Percentiles rank a stretch among this genome's conserved stretches.
phyloP scores from a whole-genome alignment of 1,284 basidiomycete genomes.

The Peniophora sp. region DNA sequence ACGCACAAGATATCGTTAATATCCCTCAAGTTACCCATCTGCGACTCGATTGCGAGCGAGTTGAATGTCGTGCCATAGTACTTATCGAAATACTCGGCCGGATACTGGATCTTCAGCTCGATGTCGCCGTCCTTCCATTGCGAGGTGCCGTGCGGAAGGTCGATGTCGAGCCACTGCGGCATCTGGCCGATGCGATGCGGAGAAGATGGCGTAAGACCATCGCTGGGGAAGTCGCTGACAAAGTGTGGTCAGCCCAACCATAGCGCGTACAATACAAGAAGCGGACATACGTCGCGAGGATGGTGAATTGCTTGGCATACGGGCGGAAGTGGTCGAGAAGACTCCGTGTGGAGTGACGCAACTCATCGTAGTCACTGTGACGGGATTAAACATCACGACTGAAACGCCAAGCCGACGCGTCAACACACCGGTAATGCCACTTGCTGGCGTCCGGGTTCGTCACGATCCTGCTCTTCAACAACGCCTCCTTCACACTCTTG shows the following conservation, averaged over 20 bases:
- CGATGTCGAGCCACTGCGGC: slow-evolving; percentile 17
- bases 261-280: slow-evolving; percentile 4
- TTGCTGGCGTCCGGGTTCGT: slow-evolving; percentile 1
- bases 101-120: slow-evolving; percentile 17
- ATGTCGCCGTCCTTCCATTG: slow-evolving; percentile 15
- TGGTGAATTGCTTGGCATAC: slow-evolving; percentile 14
- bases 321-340: slow-evolving; percentile 18
- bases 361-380: slow-evolving; percentile 21
- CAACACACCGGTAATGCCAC: too few relatives aligned
- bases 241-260: neutral
- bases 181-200: slow-evolving; percentile 16
- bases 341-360: slow-evolving; percentile 21
- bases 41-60: slow-evolving; percentile 21
- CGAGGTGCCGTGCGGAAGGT: slow-evolving; percentile 4
- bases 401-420: too few relatives aligned
- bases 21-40: slow-evolving; percentile 17
- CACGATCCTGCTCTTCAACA: slow-evolving; percentile 12
- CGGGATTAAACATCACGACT: neutral
- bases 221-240: slow-evolving; percentile 16
- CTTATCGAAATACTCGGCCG: slow-evolving; percentile 18
- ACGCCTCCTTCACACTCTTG: slow-evolving; percentile 6
- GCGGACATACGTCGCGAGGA: too few relatives aligned
- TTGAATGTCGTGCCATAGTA: slow-evolving; percentile 19
- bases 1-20: slow-evolving; percentile 17
- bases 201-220: slow-evolving; percentile 6